Evolutionary conservation across 2,329 filamentous ascomycete species (phyloP), one percentile per base, ranked within the genome.

Genomic region (Elsinoe batatas): DNA sequence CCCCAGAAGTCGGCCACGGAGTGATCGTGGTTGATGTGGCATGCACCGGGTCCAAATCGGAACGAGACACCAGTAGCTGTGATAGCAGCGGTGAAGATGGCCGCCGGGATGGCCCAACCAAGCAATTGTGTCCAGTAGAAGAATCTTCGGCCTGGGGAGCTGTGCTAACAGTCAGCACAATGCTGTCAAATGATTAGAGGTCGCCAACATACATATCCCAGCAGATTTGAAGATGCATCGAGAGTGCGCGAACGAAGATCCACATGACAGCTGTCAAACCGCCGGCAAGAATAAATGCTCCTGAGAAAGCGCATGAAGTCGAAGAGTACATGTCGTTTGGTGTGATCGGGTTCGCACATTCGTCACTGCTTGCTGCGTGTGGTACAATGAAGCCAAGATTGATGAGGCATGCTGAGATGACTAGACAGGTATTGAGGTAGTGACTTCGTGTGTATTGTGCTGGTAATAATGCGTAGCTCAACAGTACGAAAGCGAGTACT

Each of bases 201-300:
- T 35, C 32, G 5, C 5, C 35, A 8, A 26, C 51, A 32, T 35
- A 54, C 51, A 94, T 79, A 69, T 97, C 90, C 93, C 93, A 98
- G 75, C 91, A 96, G 61, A 98, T 96, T 70, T 97, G 93, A 22
- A 98, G 82, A 70, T 98, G 93, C 64, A 98, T 84, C 3, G 90
- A 95, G 33, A 97, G 73, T 0, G 91, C 87, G 60, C 93, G 83
- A 58, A 96, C 79, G 68, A 96, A 95, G 60, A 91, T 82, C 91
- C 93, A 98, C 70, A 95, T 83, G 32, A 89, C 82, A 44, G 84
- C 87, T 30, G 82, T 80, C 79, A 91, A 88, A 42, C 91, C 93
- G 54, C 93, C 93, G 30, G 91, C 80, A 51, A 97, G 79, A 51
- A 98, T 74, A 61, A 96, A 84, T 1, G 89, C 80, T 8, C 93